These are phyloP conservation scores for Globisporangium okanoganense DNA, from an alignment of 352 stramenopile genomes.

Conservation along the genomic window DNA sequence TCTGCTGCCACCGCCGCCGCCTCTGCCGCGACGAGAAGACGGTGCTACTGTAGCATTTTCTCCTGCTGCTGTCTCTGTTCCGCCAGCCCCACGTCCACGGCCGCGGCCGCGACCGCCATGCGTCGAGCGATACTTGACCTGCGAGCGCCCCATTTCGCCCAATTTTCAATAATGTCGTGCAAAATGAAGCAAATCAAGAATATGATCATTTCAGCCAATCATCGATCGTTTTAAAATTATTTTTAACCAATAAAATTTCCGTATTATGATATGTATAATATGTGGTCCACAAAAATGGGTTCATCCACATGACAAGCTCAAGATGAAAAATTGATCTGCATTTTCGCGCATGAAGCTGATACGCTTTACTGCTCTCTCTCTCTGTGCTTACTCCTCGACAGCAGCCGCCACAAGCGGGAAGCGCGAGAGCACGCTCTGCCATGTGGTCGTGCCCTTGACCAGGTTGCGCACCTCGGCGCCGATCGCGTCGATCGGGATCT, in stretches of 20 bases:
- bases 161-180: too few species aligned
- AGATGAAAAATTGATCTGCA: background rate
- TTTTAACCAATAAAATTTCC: background rate
- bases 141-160: conserved; percentile 54
- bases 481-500: conserved; percentile 87
- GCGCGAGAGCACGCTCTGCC: conserved; percentile 72
- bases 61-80: background rate
- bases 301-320: background rate
- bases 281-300: background rate
- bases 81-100: conserved; percentile 3
- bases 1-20: conserved; percentile 12
- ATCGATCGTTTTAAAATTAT: background rate
- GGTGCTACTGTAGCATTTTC: background rate
- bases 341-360: background rate
- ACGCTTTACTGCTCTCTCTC: background rate
- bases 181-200: background rate
- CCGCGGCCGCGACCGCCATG: conserved; percentile 41
- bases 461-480: conserved; percentile 81
- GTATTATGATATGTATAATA: too few species aligned
- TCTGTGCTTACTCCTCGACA: conserved; percentile 21
- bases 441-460: conserved; percentile 80
- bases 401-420: conserved; percentile 79
- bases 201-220: background rate
- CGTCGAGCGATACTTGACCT: conserved; percentile 61
- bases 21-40: background rate